Evolutionary conservation across 2,329 filamentous ascomycete species (phyloP), one percentile per base, ranked within the genome.

Genomic region (Aspergillus vadensis): DNA sequence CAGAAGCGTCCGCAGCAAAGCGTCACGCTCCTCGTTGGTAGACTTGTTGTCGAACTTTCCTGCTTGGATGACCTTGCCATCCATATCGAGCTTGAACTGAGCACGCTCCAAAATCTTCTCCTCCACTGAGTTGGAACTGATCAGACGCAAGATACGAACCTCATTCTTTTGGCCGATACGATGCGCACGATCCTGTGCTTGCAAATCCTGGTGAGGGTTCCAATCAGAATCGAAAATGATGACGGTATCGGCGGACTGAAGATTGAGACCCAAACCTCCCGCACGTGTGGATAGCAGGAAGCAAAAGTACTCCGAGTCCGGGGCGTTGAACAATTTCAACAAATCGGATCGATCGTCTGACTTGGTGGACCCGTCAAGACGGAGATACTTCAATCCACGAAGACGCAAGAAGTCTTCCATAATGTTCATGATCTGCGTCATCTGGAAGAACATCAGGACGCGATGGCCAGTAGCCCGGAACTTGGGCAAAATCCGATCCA

Each of bases 351-450:
- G 91, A 78, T 99, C 95, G 72, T 99, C 95, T 1, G 95, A 93
- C 76, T 99, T 99, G 49, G 95, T 99, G 0, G 92, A 95, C 81
- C 95, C 95, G 72, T 99, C 95, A 61, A 99, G 83, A 74, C 95
- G 92, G 67, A 99, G 84, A 74, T 96, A 99, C 71, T 90, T 85
- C 67, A 97, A 83, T 50, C 89, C 90, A 65, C 91, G 86, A 72
- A 92, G 89, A 3, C 94, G 89, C 64, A 99, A 79, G 76, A 96
- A 99, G 75, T 99, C 95, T 70, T 99, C 95, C 95, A 99, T 98
- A 72, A 99, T 99, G 79, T 99, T 97, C 95, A 99, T 99, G 74
- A 99, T 99, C 63, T 96, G 93, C 4, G 95, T 99, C 95, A 99
- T 99, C 77, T 99, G 95, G 84, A 99, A 99, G 85, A 99, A 99